Conservation (phyloP, 2,329 filamentous ascomycete species). For the Aspergillus sp. region DNA sequence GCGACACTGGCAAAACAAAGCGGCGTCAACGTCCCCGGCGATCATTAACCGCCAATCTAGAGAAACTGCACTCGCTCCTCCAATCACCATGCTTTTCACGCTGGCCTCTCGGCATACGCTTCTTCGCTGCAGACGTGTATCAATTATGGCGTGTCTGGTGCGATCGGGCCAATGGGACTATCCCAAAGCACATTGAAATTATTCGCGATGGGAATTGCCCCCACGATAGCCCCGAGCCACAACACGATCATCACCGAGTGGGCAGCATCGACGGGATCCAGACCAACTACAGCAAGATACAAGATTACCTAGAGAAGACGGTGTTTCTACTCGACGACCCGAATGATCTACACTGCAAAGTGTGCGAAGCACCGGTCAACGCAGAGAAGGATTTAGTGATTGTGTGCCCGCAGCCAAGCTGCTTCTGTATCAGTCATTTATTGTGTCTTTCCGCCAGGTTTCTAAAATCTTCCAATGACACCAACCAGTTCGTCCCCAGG, state of each 20-base stretch:
- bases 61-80: slow-evolving; percentile 78
- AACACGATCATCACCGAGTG: slow-evolving; percentile 21
- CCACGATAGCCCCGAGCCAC: slow-evolving; percentile 2
- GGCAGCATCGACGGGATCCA: slow-evolving; percentile 49
- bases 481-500: slow-evolving; percentile 60
- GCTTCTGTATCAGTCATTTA: slow-evolving; percentile 53
- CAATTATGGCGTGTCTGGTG: slow-evolving; percentile 65
- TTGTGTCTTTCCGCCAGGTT: slow-evolving; percentile 56
- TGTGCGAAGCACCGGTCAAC: slow-evolving; percentile 48
- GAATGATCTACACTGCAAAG: slow-evolving; percentile 42
- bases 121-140: slow-evolving; percentile 72
- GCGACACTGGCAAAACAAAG: slow-evolving; percentile 46
- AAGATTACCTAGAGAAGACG: slow-evolving; percentile 54
- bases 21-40: slow-evolving; percentile 49
- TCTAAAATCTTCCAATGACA: slow-evolving; percentile 40
- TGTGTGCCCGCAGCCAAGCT: slow-evolving; percentile 52
- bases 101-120: slow-evolving; percentile 80
- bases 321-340: slow-evolving; percentile 40
- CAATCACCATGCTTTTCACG: slow-evolving; percentile 74
- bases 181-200: slow-evolving; percentile 54
- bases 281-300: slow-evolving; percentile 52
- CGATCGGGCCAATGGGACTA: slow-evolving; percentile 46
- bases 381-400: slow-evolving; percentile 43
- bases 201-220: slow-evolving; percentile 49
- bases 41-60: slow-evolving; percentile 67